These are phyloP conservation scores for Xylariaceae sp. DNA, from an alignment of 2,329 filamentous ascomycete genomes.

Conservation along the genomic window DNA sequence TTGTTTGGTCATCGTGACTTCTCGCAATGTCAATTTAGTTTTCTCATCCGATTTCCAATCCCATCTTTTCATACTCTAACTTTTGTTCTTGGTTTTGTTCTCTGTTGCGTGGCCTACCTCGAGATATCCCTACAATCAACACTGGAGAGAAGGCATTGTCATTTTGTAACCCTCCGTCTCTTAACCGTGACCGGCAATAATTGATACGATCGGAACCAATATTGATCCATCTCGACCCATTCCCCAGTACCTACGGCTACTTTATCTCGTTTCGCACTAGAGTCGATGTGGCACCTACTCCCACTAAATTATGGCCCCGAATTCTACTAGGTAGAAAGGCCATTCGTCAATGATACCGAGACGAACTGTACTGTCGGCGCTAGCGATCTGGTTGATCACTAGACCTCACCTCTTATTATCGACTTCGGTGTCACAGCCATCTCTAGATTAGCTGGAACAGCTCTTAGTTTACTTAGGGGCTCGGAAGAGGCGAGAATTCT, in stretches of 20 bases:
- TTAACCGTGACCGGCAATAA: slow-evolving; percentile 6
- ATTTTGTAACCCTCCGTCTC: slow-evolving; percentile 9
- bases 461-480: not conserved
- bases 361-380: not conserved
- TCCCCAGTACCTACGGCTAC: not conserved
- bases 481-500: not conserved
- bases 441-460: not conserved
- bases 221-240: slow-evolving; percentile 3
- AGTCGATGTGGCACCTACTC: not conserved
- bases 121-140: not conserved
- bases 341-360: not conserved
- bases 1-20: slow-evolving; percentile 46
- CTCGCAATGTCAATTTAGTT: slow-evolving; percentile 36
- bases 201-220: slow-evolving; percentile 1
- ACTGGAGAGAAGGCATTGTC: slow-evolving; percentile 11
- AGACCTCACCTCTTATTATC: not conserved
- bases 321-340: not conserved
- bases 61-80: slow-evolving; percentile 36
- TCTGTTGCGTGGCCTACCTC: slow-evolving; percentile 11
- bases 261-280: not conserved
- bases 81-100: slow-evolving; percentile 25
- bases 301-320: not conserved
- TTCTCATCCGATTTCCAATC: slow-evolving; percentile 35
- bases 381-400: not conserved
- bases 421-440: not conserved